phyloP scores from a whole-genome alignment of 2,329 filamentous ascomycete genomes.

The Dactylonectria macrodidyma region DNA sequence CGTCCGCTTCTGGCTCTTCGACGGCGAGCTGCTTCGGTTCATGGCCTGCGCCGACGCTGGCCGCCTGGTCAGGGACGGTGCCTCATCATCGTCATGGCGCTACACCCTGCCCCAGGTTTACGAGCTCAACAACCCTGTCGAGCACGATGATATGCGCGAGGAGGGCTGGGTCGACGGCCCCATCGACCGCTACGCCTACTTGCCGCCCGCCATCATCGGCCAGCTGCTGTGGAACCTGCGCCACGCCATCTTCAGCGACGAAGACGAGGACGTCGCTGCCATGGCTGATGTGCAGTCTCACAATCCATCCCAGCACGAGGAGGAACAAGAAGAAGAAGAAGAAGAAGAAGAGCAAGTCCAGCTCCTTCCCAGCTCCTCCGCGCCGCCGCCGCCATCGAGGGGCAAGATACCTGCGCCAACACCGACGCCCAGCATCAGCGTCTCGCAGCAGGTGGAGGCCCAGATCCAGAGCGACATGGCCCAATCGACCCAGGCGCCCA shows the following conservation, averaged over 20 bases:
- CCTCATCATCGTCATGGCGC: conserved; percentile 37
- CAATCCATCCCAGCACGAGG: background rate
- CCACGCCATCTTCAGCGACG: conserved; percentile 61
- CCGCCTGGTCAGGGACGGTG: conserved; percentile 46
- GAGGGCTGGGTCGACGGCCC: conserved; percentile 68
- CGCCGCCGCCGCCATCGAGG: conserved; percentile 13
- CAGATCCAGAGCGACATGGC: conserved; percentile 65
- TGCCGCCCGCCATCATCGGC: conserved; percentile 71
- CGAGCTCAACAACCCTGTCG: conserved; percentile 72
- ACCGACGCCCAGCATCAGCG: conserved; percentile 51
- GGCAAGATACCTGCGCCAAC: conserved; percentile 38
- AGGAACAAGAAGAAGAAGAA: conserved; percentile 38
- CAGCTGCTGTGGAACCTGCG: conserved; percentile 72
- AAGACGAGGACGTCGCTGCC: conserved; percentile 31
- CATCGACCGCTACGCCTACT: conserved; percentile 66
- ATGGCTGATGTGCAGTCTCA: conserved; percentile 1
- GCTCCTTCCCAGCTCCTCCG: conserved; percentile 41
- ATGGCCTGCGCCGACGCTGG: conserved; percentile 69
- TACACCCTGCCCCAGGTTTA: conserved; percentile 65
- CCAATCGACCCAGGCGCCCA: conserved; percentile 55
- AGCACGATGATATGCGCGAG: conserved; percentile 65
- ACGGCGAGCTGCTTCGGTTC: conserved; percentile 68
- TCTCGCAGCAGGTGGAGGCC: conserved; percentile 67
- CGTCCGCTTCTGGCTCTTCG: conserved; percentile 75
- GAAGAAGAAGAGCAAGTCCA: conserved; percentile 40